Conservation (phyloP, 305 asterid species). For the Fraxinus velutina region DNA sequence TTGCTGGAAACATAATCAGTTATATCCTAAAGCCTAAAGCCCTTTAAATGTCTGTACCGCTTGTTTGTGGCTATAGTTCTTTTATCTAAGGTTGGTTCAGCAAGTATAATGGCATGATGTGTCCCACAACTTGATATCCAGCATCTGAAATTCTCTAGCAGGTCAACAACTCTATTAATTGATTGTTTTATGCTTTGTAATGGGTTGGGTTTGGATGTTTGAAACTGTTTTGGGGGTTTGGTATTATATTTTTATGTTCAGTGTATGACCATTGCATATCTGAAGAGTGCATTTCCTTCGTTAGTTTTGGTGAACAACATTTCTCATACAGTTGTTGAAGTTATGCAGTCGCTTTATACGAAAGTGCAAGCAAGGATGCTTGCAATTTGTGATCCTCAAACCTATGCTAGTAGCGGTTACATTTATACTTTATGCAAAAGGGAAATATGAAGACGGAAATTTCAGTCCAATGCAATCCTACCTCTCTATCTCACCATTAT, state of each 20-base stretch:
- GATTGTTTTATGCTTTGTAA: neutral
- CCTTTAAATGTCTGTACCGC: neutral
- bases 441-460: slow-evolving; percentile 88
- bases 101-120: neutral
- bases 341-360: slow-evolving; percentile 89
- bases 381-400: slow-evolving; percentile 96
- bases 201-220: neutral
- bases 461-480: slow-evolving; percentile 80
- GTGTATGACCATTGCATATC: neutral
- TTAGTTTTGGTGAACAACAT: slow-evolving; percentile 17
- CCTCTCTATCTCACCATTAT: slow-evolving; percentile 95
- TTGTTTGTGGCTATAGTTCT: neutral
- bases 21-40: neutral
- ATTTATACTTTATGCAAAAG: slow-evolving; percentile 76
- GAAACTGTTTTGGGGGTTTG: neutral
- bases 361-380: slow-evolving; percentile 93
- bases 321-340: slow-evolving; percentile 23
- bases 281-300: slow-evolving; percentile 11
- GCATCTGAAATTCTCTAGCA: neutral
- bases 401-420: slow-evolving; percentile 79
- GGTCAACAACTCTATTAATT: neutral
- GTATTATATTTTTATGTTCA: neutral
- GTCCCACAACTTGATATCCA: neutral
- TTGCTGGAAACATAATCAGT: neutral
- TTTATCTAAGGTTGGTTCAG: neutral